Evolutionary conservation across 2,329 filamentous ascomycete genomes (phyloP).

Genomic region (Neopestalotiopsis rosae): DNA sequence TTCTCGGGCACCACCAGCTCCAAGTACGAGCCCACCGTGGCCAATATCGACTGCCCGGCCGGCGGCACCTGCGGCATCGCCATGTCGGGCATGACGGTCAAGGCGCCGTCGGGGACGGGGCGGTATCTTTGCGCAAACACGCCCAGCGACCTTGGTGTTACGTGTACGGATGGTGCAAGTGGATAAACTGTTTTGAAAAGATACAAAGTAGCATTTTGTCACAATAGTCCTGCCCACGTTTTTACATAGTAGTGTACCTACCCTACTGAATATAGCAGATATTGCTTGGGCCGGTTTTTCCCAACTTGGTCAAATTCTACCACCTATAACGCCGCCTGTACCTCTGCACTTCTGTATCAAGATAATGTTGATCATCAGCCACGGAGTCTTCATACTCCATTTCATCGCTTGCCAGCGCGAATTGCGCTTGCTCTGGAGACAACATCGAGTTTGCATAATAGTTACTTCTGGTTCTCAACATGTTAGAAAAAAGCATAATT

Average conservation of each 20-base stretch:
- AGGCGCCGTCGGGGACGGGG: slow-evolving; percentile 25
- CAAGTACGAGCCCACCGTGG: slow-evolving; percentile 40
- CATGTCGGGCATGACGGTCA: slow-evolving; percentile 39
- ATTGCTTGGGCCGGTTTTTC: too few relatives aligned
- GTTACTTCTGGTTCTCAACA: too few relatives aligned
- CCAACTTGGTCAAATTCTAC: too few relatives aligned
- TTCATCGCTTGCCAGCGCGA: too few relatives aligned
- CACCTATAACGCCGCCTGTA: too few relatives aligned
- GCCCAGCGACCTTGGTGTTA: slow-evolving; percentile 3
- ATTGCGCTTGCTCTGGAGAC: too few relatives aligned
- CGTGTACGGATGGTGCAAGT: slow-evolving; percentile 11
- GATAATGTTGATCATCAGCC: too few relatives aligned
- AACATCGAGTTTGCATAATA: too few relatives aligned
- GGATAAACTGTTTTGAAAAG: neutral
- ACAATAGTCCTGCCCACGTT: neutral
- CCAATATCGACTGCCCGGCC: slow-evolving; percentile 43
- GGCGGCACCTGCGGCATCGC: slow-evolving; percentile 43
- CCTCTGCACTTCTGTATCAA: too few relatives aligned
- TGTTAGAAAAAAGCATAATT: too few relatives aligned
- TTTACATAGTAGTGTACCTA: neutral
- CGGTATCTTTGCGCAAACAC: slow-evolving; percentile 14
- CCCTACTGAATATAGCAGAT: too few relatives aligned
- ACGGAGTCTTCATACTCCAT: too few relatives aligned
- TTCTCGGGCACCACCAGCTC: slow-evolving; percentile 44
- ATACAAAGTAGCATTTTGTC: neutral